These are phyloP conservation scores for Ophiognomonia clavigignenti-juglandacearum DNA, from an alignment of 2,329 filamentous ascomycete species.

Conservation along the genomic window DNA sequence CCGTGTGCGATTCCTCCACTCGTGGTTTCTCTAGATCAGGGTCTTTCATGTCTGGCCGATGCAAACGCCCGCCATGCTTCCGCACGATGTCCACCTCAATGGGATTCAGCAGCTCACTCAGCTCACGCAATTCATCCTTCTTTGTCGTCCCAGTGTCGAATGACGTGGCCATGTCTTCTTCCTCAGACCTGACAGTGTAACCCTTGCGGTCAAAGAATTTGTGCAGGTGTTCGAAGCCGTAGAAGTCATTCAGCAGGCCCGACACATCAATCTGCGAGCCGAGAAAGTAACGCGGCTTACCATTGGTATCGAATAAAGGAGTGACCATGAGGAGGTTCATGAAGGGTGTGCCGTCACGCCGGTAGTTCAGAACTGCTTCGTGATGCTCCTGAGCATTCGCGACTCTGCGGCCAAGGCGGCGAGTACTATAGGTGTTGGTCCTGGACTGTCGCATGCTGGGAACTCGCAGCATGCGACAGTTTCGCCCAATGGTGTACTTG, in stretches of 20 bases:
- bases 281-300: conserved; percentile 61
- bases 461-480: conserved; percentile 74
- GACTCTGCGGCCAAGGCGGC: conserved; percentile 57
- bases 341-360: conserved; percentile 69
- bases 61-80: conserved; percentile 59
- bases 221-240: conserved; percentile 60
- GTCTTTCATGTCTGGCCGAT: conserved; percentile 38
- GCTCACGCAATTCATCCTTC: conserved; percentile 61
- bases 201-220: conserved; percentile 34
- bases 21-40: conserved; percentile 38
- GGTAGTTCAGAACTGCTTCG: conserved; percentile 72
- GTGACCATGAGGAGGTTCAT: conserved; percentile 72
- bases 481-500: conserved; percentile 69
- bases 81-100: conserved; percentile 61
- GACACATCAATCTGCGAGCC: conserved; percentile 69
- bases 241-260: conserved; percentile 60
- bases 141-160: conserved; percentile 30
- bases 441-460: no score
- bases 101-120: conserved; percentile 67
- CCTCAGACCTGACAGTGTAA: conserved; percentile 24
- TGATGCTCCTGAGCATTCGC: conserved; percentile 60
- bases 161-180: conserved; percentile 4
- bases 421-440: conserved; percentile 60
- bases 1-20: conserved; percentile 32
- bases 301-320: conserved; percentile 63